Base-by-base conservation (phyloP, 1,284 basidiomycete species). In the Ceratobasidium sp. region DNA sequence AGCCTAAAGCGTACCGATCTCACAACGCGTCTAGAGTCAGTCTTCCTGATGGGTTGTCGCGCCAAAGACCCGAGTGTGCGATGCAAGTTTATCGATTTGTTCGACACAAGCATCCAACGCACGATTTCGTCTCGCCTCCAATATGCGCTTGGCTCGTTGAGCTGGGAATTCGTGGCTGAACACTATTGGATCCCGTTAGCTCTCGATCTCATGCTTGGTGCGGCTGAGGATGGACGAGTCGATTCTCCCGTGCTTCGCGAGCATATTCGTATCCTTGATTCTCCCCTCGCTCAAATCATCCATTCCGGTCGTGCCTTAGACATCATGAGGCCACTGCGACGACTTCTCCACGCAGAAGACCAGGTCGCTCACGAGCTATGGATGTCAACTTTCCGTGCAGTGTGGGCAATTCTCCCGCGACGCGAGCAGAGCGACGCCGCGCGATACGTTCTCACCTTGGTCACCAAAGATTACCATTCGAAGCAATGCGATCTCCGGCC, bases 141-240 rank as follows among this genome's bases (percentile, higher is more conserved):
- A 69, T 99, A 98, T 84, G 90, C 99, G 78, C 88, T 98, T 68
- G 96, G 95, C 37, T 91, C 96, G 25, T 97, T 99, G 85, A 97
- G 89, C 82, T 99, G 98, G 98, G 98, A 99, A 80, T 90, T 92
- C 11, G 85, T 99, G 22, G 91, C 95, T 0, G 96, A 98, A 80
- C 91, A 94, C 77, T 97, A 98, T 82, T 99, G 98, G 98, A 93
- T 98, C 62, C 93, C 95, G 79, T 89, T 99, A 59, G 95, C 96
- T 44, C 86, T 99, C 34, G 94, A 98, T 81, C 90, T 99, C 34
- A 85, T 99, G 25, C 89, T 99, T 13, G 95, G 96, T 22, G 89
- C 93, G 15, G 88, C 92, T n/a, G 93, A 97, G 80, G 74, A 74
- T 13, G 59, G 65, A 32, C 62, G 73, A 22, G 68, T 74, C 6